Conservation (phyloP, 1,284 basidiomycete genomes). For the Moesziomyces parantarcticus region DNA sequence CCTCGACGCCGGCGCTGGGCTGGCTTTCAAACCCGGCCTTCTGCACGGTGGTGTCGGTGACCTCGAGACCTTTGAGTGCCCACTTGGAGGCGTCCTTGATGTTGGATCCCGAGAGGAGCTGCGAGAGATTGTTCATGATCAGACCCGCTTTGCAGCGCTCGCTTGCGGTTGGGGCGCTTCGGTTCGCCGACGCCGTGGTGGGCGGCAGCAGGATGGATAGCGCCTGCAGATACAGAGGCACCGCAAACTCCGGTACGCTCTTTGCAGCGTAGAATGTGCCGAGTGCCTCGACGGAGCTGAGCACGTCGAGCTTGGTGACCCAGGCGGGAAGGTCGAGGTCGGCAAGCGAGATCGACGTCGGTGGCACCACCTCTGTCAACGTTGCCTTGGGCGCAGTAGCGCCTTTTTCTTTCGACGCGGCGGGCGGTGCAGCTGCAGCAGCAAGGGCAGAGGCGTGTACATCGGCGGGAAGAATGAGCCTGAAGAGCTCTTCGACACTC, state of each 20-base stretch:
- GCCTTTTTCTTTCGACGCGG: background rate
- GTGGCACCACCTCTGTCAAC: slow-evolving; percentile 9
- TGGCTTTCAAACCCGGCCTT: slow-evolving; percentile 50
- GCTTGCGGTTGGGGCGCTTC: slow-evolving; percentile 50
- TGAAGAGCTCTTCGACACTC: slow-evolving; percentile 66
- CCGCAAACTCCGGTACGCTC: slow-evolving; percentile 63
- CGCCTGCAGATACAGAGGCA: slow-evolving; percentile 67
- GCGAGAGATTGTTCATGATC: slow-evolving; percentile 66
- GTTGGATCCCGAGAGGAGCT: slow-evolving; percentile 52
- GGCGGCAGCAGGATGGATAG: slow-evolving; percentile 63
- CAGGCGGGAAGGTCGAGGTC: slow-evolving; percentile 67
- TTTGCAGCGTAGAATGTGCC: slow-evolving; percentile 65
- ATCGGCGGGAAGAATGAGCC: slow-evolving; percentile 38
- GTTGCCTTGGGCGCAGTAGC: background rate
- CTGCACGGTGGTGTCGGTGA: slow-evolving; percentile 54
- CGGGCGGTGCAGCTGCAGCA: slow-evolving; percentile 18
- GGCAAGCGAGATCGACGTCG: slow-evolving; percentile 47
- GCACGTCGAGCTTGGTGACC: slow-evolving; percentile 63
- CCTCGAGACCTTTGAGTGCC: slow-evolving; percentile 62
- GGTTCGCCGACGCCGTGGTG: background rate
- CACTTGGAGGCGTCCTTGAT: slow-evolving; percentile 60
- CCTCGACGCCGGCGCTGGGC: slow-evolving; percentile 14
- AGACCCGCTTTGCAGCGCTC: slow-evolving; percentile 64
- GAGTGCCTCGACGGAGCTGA: slow-evolving; percentile 65
- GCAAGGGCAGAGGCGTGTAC: slow-evolving; percentile 34